Conservation (phyloP, 164 flowering plant genomes). For the Vitis rotundifolia region DNA sequence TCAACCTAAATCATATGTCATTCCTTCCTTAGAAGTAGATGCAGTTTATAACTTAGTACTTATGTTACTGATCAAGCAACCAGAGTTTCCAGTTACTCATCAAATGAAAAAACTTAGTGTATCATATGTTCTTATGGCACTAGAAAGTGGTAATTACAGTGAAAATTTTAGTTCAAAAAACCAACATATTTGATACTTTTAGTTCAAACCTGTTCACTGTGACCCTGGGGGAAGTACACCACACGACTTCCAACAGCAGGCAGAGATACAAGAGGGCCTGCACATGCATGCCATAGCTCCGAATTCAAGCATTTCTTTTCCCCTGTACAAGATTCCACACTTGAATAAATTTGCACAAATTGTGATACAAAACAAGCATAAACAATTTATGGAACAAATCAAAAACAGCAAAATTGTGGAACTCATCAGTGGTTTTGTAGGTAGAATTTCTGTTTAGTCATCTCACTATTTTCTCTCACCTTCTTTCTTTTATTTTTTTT, state of each 20-base stretch:
- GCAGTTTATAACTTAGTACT: neutral
- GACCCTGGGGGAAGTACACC: conserved; percentile 33
- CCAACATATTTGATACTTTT: neutral
- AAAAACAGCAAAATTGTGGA: too few relatives aligned
- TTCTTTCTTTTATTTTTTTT: too few relatives aligned
- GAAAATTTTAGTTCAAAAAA: neutral
- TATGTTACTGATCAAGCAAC: too few relatives aligned
- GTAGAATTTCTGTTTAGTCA: too few relatives aligned
- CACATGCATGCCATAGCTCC: conserved; percentile 36
- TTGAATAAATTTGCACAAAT: neutral
- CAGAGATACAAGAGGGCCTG: conserved; percentile 35
- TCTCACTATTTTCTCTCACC: too few relatives aligned
- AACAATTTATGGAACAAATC: too few relatives aligned
- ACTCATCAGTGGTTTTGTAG: too few relatives aligned
- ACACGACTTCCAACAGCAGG: conserved; percentile 32
- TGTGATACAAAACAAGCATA: too few relatives aligned
- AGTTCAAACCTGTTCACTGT: conserved; percentile 34
- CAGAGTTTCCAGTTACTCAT: neutral
- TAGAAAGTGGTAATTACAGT: neutral
- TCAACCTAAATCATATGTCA: neutral
- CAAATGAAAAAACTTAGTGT: neutral
- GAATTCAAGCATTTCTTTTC: conserved; percentile 31
- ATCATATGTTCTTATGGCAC: too few relatives aligned
- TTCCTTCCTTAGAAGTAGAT: neutral
- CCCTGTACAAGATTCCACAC: conserved; percentile 13